Evolutionary conservation across 768 basidiomycete genomes (phyloP).

Genomic region (Suillus placidus): DNA sequence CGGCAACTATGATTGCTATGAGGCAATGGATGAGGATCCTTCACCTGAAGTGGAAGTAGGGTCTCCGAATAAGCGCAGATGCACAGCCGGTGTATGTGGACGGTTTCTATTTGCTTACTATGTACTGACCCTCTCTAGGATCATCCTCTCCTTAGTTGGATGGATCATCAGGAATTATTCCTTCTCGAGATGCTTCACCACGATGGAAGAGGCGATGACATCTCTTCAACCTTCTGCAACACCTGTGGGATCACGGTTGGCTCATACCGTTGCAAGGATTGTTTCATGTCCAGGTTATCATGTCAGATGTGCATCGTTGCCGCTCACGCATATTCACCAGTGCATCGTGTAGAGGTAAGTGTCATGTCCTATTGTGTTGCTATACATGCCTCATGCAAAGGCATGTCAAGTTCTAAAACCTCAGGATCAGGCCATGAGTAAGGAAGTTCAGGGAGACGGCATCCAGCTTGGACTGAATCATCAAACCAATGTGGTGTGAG

Average conservation of each 20-base stretch:
- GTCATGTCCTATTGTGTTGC: not conserved
- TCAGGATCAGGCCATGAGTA: slow-evolving; percentile 79
- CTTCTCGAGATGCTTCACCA: not conserved
- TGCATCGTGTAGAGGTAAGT: not conserved
- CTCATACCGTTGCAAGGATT: not conserved
- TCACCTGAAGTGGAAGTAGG: not conserved
- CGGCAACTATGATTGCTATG: not conserved
- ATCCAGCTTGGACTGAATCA: slow-evolving; percentile 65
- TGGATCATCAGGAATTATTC: not conserved
- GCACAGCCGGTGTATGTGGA: not conserved
- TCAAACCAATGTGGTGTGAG: slow-evolving; percentile 93
- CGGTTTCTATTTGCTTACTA: not conserved
- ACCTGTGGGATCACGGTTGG: not conserved
- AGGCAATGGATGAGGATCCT: not conserved
- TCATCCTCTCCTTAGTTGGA: not conserved
- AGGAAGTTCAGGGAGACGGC: slow-evolving; percentile 51
- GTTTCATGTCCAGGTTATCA: not conserved
- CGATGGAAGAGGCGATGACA: not conserved
- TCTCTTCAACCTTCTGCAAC: not conserved
- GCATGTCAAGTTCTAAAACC: slow-evolving; percentile 38
- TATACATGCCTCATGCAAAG: not conserved
- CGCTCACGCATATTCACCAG: not conserved
- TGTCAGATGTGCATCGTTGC: not conserved
- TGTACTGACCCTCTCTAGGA: not conserved
- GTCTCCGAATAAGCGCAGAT: not conserved